Percentiles rank a stretch among this genome's conserved stretches.
Evolutionary conservation across 129 eudicot species (phyloP).

Genomic region (Calendula officinalis): DNA sequence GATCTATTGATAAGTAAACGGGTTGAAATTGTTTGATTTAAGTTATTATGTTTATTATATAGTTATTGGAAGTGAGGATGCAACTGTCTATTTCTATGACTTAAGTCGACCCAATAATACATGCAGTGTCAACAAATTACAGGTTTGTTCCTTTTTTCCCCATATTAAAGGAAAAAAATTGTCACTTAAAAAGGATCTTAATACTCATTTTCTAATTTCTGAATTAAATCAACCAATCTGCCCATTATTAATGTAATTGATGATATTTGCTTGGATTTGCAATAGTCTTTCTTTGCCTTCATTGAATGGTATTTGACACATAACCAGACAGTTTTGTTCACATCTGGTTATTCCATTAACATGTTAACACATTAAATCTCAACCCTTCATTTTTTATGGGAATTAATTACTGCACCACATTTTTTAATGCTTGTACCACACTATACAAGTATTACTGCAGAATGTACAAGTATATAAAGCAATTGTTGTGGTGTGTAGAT

Average conservation of each 20-base stretch:
- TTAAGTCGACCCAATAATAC: conserved; percentile 82
- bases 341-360: too few relatives aligned
- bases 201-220: not conserved
- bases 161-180: not conserved
- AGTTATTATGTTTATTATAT: conserved; percentile 16
- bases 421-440: too few relatives aligned
- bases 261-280: conserved; percentile 15
- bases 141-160: conserved; percentile 48
- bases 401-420: too few relatives aligned
- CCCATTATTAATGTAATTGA: not conserved
- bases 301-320: not conserved
- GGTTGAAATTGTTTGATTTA: not conserved
- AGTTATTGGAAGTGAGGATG: conserved; percentile 99
- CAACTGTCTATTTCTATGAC: conserved; percentile 90
- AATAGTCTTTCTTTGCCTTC: conserved; percentile 3
- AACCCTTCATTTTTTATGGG: conserved; percentile 5
- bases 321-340: not conserved
- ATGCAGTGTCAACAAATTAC: conserved; percentile 81
- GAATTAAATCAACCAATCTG: not conserved
- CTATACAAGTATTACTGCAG: too few relatives aligned
- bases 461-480: too few relatives aligned
- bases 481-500: too few relatives aligned
- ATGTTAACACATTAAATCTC: too few relatives aligned
- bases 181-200: not conserved
- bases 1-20: conserved; percentile 20